A percentile compares a stretch with the other conserved stretches of the same genome.
phyloP scores from a whole-genome alignment of 805 yeast species.

The Cyberlindnera petersonii region DNA sequence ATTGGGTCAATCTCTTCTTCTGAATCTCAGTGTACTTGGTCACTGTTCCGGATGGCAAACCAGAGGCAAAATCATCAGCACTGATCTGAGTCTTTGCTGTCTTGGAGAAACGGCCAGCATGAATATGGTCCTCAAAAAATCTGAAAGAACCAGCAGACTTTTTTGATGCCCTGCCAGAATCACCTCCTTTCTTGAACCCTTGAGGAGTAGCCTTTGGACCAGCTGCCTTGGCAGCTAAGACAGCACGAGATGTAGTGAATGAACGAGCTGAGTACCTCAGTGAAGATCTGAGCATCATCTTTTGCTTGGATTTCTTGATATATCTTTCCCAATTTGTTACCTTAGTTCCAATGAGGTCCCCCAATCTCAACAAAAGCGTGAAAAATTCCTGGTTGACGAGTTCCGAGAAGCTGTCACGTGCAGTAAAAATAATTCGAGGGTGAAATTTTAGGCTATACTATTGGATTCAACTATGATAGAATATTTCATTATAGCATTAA shows the following conservation, averaged over 20 bases:
- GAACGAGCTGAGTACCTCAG: conserved; percentile 3
- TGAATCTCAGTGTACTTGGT: conserved; percentile 37
- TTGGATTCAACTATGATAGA: too few species aligned
- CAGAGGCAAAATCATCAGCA: neutral
- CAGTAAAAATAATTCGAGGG: too few species aligned
- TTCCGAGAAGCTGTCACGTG: too few species aligned
- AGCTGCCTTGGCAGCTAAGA: conserved; percentile 6
- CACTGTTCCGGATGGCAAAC: conserved; percentile 28
- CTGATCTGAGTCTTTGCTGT: conserved; percentile 8
- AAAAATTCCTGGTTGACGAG: conserved; percentile 1
- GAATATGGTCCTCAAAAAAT: conserved; percentile 19
- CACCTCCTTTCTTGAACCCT: conserved; percentile 18
- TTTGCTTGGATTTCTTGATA: neutral
- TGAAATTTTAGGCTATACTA: too few species aligned
- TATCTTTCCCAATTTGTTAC: neutral
- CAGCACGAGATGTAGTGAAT: conserved; percentile 1
- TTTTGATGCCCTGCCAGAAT: conserved; percentile 8
- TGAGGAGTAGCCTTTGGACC: conserved; percentile 18
- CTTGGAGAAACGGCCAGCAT: conserved; percentile 28
- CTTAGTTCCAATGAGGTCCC: neutral
- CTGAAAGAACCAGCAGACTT: conserved; percentile 23
- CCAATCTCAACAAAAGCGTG: conserved; percentile 1
- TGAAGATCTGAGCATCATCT: conserved; percentile 12
- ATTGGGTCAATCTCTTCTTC: conserved; percentile 40
- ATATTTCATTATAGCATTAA: too few species aligned